phyloP scores from a whole-genome alignment of 768 basidiomycete species.

The Boletus bicolor region DNA sequence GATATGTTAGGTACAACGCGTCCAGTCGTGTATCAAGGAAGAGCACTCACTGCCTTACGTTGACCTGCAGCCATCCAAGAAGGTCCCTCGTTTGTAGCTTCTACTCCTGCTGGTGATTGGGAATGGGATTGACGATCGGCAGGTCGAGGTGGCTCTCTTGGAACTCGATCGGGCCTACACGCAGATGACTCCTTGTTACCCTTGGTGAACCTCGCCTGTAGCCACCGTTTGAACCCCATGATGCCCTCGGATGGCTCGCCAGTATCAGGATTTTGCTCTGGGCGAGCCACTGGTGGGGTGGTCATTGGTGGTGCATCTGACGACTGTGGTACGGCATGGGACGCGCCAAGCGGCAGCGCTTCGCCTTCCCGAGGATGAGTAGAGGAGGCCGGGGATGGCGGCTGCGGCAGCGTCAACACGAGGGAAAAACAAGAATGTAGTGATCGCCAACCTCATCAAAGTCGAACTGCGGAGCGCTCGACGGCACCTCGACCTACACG shows the following conservation, averaged over 20 bases:
- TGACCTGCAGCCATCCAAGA: not conserved
- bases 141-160: not conserved
- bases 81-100: no score
- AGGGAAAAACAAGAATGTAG: not conserved
- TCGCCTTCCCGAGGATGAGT: not conserved
- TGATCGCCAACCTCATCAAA: not conserved
- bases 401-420: not conserved
- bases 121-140: not conserved
- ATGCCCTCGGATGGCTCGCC: not conserved
- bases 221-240: not conserved
- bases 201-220: not conserved
- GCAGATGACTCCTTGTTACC: not conserved
- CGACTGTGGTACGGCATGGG: not conserved
- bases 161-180: not conserved
- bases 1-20: not conserved
- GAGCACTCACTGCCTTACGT: not conserved
- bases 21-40: not conserved
- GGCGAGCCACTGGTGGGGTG: no score
- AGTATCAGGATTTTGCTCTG: not conserved
- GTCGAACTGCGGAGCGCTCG: not conserved
- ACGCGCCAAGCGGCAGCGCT: not conserved
- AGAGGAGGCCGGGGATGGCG: not conserved
- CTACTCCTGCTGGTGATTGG: not conserved
- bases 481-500: not conserved
- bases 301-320: not conserved